Evolutionary conservation across 768 basidiomycete species (phyloP), one percentile per base, ranked within the genome.

Genomic region (Calocera cornea): DNA sequence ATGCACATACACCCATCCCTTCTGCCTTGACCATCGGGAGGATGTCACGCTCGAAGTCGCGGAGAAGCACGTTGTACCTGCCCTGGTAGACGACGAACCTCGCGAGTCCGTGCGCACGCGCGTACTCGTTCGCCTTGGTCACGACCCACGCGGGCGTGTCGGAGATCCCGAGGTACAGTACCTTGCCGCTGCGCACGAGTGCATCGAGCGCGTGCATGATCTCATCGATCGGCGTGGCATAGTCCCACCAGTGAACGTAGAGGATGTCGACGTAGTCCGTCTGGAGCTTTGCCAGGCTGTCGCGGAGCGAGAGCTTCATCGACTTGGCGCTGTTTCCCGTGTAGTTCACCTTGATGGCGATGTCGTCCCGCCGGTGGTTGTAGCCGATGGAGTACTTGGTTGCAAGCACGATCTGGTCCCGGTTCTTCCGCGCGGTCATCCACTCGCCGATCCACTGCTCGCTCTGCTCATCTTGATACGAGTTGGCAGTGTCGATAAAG

Each of bases 401-500:
- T 1, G 75, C 76, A 17, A 76, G 64, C 47, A 77, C 73, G 36
- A 77, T 72, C 34, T 74, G 72, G 64, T 77, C 73, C 31, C 77
- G 70, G 66, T 71, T 73, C 1, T 68, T 66, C 27, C 74, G 65
- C 65, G 68, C 68, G 63, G 72, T 69, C 74, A 77, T 75, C 75
- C 76, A 78, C 63, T 76, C 77, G 31, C 76, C 76, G 64, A 77
- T 71, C 69, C 74, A 75, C 47, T 66, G 54, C 68, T 77, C 75
- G 16, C 72, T 74, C 60, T 76, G 69, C 49, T 74, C 79, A 64
- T 76, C 72, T 71, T 78, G 76, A 64, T 79, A 80, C 68, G 69
- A 72, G 71, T 78, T 82, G 73, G 81, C 80, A 74, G 79, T 81
- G 70, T 74, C 65, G 64, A 71, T 66, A 77, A 80, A 79, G 80